A percentile compares a stretch with the other conserved stretches of the same genome.
These are phyloP conservation scores for Erodium trifolium DNA, from an alignment of 441 rosid species.

Conservation along the genomic window DNA sequence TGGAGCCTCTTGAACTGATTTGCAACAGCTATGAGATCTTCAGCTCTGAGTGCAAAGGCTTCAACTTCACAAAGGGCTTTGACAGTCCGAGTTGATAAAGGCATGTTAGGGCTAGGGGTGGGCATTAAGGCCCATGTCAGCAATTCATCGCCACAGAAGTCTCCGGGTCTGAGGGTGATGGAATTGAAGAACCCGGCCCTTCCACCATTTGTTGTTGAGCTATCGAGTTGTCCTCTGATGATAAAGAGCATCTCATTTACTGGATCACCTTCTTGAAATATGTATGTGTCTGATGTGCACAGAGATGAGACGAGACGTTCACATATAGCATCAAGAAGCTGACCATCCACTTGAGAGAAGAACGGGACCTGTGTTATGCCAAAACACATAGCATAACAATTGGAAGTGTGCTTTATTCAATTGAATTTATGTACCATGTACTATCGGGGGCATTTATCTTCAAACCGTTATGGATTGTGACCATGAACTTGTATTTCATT, in stretches of 20 bases:
- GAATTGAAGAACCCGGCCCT: slow-evolving; percentile 86
- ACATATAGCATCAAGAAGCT: slow-evolving; percentile 85
- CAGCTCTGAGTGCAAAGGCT: slow-evolving; percentile 78
- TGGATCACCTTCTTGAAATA: slow-evolving; percentile 86
- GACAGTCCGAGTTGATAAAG: slow-evolving; percentile 88
- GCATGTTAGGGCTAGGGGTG: slow-evolving; percentile 59
- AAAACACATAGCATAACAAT: no score
- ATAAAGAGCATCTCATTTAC: slow-evolving; percentile 78
- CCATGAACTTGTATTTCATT: no score
- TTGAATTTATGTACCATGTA: no score
- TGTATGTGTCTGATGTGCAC: slow-evolving; percentile 63
- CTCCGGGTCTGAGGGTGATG: slow-evolving; percentile 63
- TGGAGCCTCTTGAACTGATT: slow-evolving; percentile 83
- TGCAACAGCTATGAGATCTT: slow-evolving; percentile 83
- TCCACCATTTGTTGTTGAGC: slow-evolving; percentile 90
- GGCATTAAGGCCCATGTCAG: slow-evolving; percentile 89
- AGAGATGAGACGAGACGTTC: slow-evolving; percentile 67
- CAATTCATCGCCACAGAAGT: slow-evolving; percentile 87
- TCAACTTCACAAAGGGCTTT: slow-evolving; percentile 71
- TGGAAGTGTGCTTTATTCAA: no score
- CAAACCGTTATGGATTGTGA: no score
- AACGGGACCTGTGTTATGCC: slow-evolving; percentile 58
- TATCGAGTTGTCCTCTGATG: slow-evolving; percentile 75
- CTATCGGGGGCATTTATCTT: no score
- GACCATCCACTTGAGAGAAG: slow-evolving; percentile 93